These are phyloP conservation scores for Amanita molliuscula DNA, from an alignment of 768 basidiomycete species.

Conservation along the genomic window DNA sequence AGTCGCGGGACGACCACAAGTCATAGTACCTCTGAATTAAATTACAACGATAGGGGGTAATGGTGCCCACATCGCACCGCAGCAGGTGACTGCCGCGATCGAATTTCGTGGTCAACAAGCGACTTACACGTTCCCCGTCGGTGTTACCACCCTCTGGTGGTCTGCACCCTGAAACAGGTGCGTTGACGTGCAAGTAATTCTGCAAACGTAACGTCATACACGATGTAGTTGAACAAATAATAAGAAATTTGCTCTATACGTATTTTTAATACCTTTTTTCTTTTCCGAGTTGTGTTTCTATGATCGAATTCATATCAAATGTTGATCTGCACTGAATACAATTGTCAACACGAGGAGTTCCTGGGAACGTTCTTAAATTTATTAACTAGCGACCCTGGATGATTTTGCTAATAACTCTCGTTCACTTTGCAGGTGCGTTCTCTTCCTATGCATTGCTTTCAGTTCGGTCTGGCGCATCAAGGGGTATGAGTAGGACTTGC, in stretches of 20 bases:
- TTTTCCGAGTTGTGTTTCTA: not conserved
- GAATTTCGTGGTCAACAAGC: constrained; percentile 59
- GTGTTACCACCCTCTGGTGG: constrained; percentile 52
- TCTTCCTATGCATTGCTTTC: not conserved
- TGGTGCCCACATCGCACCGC: constrained; percentile 36
- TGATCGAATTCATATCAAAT: not conserved
- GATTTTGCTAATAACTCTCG: not conserved
- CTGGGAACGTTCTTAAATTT: not conserved
- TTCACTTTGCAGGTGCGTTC: not conserved
- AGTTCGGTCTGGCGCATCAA: not conserved
- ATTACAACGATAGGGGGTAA: constrained; percentile 26
- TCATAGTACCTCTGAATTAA: not conserved
- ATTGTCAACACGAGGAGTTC: constrained; percentile 1
- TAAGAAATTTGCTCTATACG: not conserved
- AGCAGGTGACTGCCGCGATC: constrained; percentile 46
- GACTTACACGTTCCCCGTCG: constrained; percentile 69
- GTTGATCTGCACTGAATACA: not conserved
- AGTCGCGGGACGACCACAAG: constrained; percentile 7
- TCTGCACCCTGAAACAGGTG: constrained; percentile 15
- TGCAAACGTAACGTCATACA: too few relatives aligned
- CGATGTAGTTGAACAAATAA: too few relatives aligned
- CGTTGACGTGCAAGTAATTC: too few relatives aligned
- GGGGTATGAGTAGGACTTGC: not conserved
- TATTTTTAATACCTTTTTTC: not conserved
- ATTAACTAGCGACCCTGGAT: not conserved